phyloP scores from a whole-genome alignment of 2,329 filamentous ascomycete species.

The Talaromyces atroroseus region DNA sequence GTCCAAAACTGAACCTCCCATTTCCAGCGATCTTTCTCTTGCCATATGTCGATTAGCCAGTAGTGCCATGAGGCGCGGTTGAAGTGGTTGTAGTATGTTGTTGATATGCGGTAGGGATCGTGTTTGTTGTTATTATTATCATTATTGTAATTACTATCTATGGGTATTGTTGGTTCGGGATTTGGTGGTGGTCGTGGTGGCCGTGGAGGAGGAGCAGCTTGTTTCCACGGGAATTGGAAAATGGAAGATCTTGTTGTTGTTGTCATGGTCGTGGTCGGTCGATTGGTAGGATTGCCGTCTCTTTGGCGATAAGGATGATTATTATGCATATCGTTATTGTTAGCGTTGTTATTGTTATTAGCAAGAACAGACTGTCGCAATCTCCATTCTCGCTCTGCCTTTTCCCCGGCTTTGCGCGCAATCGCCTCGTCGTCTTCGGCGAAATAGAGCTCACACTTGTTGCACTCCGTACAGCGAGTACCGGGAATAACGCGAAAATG shows the following conservation, averaged over 20 bases:
- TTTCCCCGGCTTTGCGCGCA: slow-evolving; percentile 61
- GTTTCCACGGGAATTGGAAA: background rate
- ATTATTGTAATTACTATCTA: background rate
- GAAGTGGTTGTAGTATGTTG: slow-evolving; percentile 2
- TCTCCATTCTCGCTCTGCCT: slow-evolving; percentile 67
- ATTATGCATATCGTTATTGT: slow-evolving; percentile 18
- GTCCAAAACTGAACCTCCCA: slow-evolving; percentile 36
- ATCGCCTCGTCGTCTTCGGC: slow-evolving; percentile 70
- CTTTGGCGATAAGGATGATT: background rate
- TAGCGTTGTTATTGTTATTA: slow-evolving; percentile 20
- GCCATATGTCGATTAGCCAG: slow-evolving; percentile 35
- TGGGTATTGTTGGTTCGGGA: background rate
- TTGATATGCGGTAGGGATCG: slow-evolving; percentile 4
- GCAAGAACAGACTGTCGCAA: slow-evolving; percentile 51
- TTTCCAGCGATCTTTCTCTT: slow-evolving; percentile 35
- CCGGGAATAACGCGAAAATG: slow-evolving; percentile 84
- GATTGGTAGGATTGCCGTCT: background rate
- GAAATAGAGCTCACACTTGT: slow-evolving; percentile 66
- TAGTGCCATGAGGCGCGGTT: slow-evolving; percentile 22
- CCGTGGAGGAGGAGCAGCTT: background rate
- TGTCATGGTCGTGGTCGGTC: background rate
- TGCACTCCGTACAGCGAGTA: slow-evolving; percentile 69
- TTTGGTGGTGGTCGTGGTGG: background rate
- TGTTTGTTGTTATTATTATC: background rate
- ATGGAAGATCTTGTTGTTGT: background rate